Evolutionary conservation across 1,139 yeast species (phyloP), one percentile per base, ranked within the genome.

Genomic region (Kodamaea alishanica): DNA sequence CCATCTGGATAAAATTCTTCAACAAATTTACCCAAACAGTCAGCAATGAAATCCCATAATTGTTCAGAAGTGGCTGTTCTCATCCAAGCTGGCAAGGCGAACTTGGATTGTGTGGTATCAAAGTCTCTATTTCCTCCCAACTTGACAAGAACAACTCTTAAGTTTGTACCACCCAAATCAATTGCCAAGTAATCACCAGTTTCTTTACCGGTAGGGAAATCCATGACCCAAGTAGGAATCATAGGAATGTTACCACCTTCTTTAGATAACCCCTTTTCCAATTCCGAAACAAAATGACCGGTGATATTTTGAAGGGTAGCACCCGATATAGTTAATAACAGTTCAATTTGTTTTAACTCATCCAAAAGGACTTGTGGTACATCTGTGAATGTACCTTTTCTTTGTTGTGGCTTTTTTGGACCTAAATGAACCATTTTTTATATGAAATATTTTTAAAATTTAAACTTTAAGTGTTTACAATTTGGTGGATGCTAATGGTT

Each of bases 201-300:
- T 65, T 92, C 98, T 50, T 79, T 67, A 53, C 97, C 97, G 34
- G 94, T 83, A 45, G 98, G 97, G 72, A 72, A 83, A 55, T 85
- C 95, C 77, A 88, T 73, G 39, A 90, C 97, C 97, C 97, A 90
- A 47, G 95, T 87, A 32, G 95, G 95, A 57, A 84, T 88, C 98
- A 90, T 92, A 43, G 97, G 97, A 56, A 87, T 85, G 62, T 83
- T 84, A 42, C 94, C 92, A 35, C 94, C 94, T 37, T 67, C 55
- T 59, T 79, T 78, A 42, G 88, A 74, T 48, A 86, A 73, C 39
- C 95, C 95, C 63, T 84, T 85, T 45, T 81, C 78, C 55, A 92
- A 78, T 67, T 92, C 97, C 11, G 55, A 40, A 36, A 68, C 53
- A 50, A 64, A 72, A 57, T 84, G 95, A 37, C 75, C 74, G 39